A percentile compares a stretch with the other conserved stretches of the same genome.
phyloP scores from a whole-genome alignment of 2,329 filamentous ascomycete genomes.

The Aspergillus novofumigatus region DNA sequence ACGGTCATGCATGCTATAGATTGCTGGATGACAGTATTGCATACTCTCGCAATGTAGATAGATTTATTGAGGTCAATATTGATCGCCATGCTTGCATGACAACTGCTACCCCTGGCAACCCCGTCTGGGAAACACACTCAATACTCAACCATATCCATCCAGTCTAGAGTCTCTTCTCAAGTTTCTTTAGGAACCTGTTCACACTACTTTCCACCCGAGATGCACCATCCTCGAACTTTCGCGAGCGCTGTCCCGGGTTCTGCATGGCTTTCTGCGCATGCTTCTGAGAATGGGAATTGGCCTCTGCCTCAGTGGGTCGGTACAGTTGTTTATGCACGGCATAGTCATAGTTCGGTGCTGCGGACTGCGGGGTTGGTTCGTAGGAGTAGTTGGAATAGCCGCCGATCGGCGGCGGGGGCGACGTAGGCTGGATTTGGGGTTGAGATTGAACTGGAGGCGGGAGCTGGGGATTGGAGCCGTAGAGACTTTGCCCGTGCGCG shows the following conservation, averaged over 20 bases:
- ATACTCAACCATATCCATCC: background rate
- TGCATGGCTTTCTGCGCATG: constrained; percentile 30
- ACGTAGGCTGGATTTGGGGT: constrained; percentile 17
- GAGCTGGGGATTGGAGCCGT: constrained; percentile 15
- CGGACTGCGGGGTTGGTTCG: constrained; percentile 25
- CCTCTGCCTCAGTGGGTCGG: constrained; percentile 43
- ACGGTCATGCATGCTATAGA: background rate
- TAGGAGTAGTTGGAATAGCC: constrained; percentile 44
- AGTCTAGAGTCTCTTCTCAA: constrained; percentile 38
- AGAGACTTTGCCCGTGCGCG: constrained; percentile 26
- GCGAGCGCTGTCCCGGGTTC: constrained; percentile 28
- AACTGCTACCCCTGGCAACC: no score
- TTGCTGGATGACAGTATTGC: background rate
- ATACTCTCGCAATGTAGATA: background rate
- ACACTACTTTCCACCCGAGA: constrained; percentile 40
- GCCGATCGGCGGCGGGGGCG: constrained; percentile 22
- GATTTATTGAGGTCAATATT: background rate
- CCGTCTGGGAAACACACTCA: background rate
- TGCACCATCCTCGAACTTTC: constrained; percentile 37
- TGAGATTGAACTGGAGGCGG: constrained; percentile 14
- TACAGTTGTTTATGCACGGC: constrained; percentile 46
- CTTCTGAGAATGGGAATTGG: constrained; percentile 32
- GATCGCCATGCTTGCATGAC: background rate
- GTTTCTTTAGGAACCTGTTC: constrained; percentile 43
- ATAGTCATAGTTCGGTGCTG: constrained; percentile 30